phyloP scores from a whole-genome alignment of 768 basidiomycete species.

The Sarcomyxa edulis region DNA sequence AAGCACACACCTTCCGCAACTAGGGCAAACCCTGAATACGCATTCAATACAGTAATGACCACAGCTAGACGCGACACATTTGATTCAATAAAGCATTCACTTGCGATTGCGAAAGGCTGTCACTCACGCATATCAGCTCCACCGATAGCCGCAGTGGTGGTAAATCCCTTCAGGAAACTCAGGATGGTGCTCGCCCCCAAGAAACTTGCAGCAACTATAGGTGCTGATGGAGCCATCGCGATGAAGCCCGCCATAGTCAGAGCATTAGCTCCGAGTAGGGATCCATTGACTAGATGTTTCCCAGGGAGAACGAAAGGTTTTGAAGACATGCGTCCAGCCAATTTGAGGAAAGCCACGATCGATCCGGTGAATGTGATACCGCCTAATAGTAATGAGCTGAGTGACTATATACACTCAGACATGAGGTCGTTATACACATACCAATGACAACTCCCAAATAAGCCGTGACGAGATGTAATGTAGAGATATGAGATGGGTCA shows the following conservation, averaged over 20 bases:
- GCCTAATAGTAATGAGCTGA: conserved; percentile 27
- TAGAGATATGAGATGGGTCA: conserved; percentile 62
- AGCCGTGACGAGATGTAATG: conserved; percentile 75
- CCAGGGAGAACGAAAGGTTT: conserved; percentile 69
- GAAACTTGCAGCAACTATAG: conserved; percentile 73
- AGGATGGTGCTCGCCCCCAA: conserved; percentile 67
- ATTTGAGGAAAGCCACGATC: conserved; percentile 83
- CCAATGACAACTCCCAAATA: conserved; percentile 85
- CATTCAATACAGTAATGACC: conserved; percentile 86
- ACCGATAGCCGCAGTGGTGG: conserved; percentile 87
- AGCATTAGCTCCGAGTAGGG: conserved; percentile 68
- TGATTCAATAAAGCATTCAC: conserved; percentile 6
- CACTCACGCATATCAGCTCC: conserved; percentile 92
- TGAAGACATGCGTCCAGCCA: conserved; percentile 78
- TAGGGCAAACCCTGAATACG: conserved; percentile 87
- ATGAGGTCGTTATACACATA: too few species aligned
- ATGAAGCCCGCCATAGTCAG: conserved; percentile 77
- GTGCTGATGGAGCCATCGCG: conserved; percentile 60
- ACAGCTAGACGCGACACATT: conserved; percentile 52
- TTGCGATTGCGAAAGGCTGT: conserved; percentile 3
- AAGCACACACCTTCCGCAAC: conserved; percentile 78
- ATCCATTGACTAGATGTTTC: conserved; percentile 69
- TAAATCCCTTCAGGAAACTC: conserved; percentile 83
- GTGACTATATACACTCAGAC: not conserved
- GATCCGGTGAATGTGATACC: conserved; percentile 90